Evolutionary conservation across 2,329 filamentous ascomycete species (phyloP).

Genomic region (Colletotrichum cordylinicola): DNA sequence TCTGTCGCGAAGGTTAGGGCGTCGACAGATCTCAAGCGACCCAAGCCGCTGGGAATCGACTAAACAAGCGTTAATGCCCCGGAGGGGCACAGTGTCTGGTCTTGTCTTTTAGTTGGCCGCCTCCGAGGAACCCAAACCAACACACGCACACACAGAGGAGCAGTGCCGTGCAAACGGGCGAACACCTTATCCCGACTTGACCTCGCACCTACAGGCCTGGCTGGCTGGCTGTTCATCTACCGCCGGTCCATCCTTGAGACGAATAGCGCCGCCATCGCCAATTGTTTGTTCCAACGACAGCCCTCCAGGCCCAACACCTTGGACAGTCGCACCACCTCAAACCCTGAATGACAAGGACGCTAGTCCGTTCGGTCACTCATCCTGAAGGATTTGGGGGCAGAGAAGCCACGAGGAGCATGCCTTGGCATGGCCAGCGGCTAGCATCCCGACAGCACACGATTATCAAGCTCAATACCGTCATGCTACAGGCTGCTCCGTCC

Average conservation of each 20-base stretch:
- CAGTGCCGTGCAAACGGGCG: background rate
- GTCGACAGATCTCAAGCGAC: conserved; percentile 26
- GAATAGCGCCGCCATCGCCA: background rate
- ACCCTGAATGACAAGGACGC: background rate
- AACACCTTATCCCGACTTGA: conserved; percentile 4
- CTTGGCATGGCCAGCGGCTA: background rate
- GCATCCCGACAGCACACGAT: background rate
- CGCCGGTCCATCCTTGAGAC: background rate
- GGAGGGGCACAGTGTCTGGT: conserved; percentile 23
- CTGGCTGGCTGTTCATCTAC: background rate
- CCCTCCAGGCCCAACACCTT: background rate
- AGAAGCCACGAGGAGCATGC: background rate
- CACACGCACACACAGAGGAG: background rate
- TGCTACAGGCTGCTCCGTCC: background rate
- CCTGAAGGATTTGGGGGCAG: background rate
- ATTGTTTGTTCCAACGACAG: conserved; percentile 21
- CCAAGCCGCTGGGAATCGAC: conserved; percentile 23
- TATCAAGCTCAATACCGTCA: background rate
- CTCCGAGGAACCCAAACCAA: conserved; percentile 15
- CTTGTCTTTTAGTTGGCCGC: conserved; percentile 10
- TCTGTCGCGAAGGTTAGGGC: conserved; percentile 25
- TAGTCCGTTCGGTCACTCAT: background rate
- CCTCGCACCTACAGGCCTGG: background rate
- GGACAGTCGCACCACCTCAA: background rate
- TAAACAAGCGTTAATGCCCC: conserved; percentile 23